Evolutionary conservation across 75 land plant species (phyloP).

Genomic region (Gnetum montanum): DNA sequence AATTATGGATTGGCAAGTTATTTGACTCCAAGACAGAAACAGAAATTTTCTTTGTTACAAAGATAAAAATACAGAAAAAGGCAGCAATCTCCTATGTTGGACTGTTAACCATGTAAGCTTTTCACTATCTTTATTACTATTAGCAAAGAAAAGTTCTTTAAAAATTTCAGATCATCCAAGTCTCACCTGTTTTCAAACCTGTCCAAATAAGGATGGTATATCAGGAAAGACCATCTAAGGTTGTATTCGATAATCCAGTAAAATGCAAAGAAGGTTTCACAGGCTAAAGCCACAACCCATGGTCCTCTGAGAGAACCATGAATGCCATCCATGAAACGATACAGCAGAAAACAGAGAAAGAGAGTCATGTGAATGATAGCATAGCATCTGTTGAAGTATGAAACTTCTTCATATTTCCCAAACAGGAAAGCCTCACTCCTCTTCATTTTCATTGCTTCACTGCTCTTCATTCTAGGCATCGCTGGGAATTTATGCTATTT

Average conservation of each 20-base stretch:
- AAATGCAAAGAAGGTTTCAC: neutral
- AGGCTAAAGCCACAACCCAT: neutral
- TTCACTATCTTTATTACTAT: too few relatives aligned
- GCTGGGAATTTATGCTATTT: too few relatives aligned
- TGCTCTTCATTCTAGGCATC: too few relatives aligned
- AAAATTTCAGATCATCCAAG: neutral
- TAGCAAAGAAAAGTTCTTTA: too few relatives aligned
- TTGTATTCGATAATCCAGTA: neutral
- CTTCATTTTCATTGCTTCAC: too few relatives aligned
- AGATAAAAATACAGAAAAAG: neutral
- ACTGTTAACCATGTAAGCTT: neutral
- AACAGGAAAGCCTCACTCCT: too few relatives aligned
- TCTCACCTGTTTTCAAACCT: constrained; percentile 1
- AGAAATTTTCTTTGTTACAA: neutral
- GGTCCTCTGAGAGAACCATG: neutral
- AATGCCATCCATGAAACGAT: neutral
- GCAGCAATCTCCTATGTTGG: neutral
- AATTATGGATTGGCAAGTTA: too few relatives aligned
- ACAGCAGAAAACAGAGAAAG: neutral
- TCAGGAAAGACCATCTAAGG: neutral
- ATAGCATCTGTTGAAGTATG: neutral
- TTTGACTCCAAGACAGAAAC: too few relatives aligned
- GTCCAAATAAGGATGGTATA: neutral
- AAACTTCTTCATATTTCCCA: too few relatives aligned
- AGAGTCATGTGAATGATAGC: neutral